Percentiles rank a stretch among this genome's conserved stretches.
Evolutionary conservation across 2,329 filamentous ascomycete genomes (phyloP).

Genomic region (Cercospora canescens): DNA sequence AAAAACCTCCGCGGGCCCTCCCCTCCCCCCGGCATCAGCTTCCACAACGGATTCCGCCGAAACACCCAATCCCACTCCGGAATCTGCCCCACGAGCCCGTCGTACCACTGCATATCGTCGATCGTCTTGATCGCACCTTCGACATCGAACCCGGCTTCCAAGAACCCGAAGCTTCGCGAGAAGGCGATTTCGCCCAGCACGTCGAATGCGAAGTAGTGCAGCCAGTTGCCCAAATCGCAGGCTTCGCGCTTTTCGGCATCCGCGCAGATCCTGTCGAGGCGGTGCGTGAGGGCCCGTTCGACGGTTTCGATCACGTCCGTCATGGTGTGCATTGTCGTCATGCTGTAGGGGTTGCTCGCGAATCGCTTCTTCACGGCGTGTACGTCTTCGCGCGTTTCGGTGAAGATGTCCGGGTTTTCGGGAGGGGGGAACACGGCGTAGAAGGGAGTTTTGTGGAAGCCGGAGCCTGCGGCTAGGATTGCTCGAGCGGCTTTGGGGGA

Average conservation of each 20-base stretch:
- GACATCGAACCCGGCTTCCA: constrained; percentile 52
- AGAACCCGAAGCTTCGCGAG: constrained; percentile 52
- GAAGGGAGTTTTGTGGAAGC: constrained; percentile 36
- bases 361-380: constrained; percentile 56
- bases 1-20: constrained; percentile 46
- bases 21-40: constrained; percentile 44
- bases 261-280: constrained; percentile 45
- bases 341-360: constrained; percentile 49
- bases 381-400: constrained; percentile 55
- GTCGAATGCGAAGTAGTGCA: constrained; percentile 41
- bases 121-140: constrained; percentile 55
- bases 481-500: constrained; percentile 32
- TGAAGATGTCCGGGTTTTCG: constrained; percentile 61
- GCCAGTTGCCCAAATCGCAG: constrained; percentile 47
- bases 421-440: constrained; percentile 55
- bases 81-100: constrained; percentile 54
- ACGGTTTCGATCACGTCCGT: constrained; percentile 55
- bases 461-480: constrained; percentile 34
- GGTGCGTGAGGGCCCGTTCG: constrained; percentile 47
- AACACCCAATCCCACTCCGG: constrained; percentile 52
- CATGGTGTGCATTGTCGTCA: constrained; percentile 56
- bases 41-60: constrained; percentile 53
- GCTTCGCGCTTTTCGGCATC: constrained; percentile 32
- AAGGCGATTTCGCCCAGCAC: constrained; percentile 41
- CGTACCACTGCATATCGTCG: constrained; percentile 55